These are phyloP conservation scores for Coffea canephora DNA, from an alignment of 257 asterid species.

Conservation along the genomic window DNA sequence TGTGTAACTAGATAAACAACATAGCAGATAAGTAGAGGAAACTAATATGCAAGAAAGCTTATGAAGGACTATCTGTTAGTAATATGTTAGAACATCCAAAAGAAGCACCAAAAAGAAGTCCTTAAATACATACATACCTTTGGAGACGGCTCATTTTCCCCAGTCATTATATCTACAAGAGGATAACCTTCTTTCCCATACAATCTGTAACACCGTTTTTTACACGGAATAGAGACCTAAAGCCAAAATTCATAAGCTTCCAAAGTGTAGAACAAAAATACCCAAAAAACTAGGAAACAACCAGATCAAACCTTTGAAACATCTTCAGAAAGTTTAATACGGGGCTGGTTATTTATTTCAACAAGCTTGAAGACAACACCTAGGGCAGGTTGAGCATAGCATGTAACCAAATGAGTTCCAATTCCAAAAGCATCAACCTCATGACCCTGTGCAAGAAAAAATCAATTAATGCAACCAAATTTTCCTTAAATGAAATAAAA, in stretches of 20 bases:
- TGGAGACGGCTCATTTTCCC: slow-evolving; percentile 88
- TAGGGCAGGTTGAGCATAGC: slow-evolving; percentile 96
- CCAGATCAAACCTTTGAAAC: slow-evolving; percentile 72
- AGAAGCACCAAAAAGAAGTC: background rate
- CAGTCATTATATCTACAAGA: slow-evolving; percentile 91
- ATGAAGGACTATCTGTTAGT: background rate
- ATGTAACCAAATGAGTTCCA: slow-evolving; percentile 96
- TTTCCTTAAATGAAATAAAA: background rate
- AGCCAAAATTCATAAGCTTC: slow-evolving; percentile 25
- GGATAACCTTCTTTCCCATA: slow-evolving; percentile 94
- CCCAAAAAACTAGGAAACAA: slow-evolving; percentile 11
- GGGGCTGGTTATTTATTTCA: slow-evolving; percentile 92
- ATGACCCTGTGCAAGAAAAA: slow-evolving; percentile 66
- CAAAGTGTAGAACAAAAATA: slow-evolving; percentile 2
- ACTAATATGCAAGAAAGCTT: background rate
- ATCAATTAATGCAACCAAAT: background rate
- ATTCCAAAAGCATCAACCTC: slow-evolving; percentile 93
- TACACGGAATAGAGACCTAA: slow-evolving; percentile 98
- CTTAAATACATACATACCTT: slow-evolving; percentile 47
- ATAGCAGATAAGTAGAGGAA: background rate
- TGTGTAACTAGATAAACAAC: background rate
- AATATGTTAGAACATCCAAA: background rate
- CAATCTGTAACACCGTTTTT: slow-evolving; percentile 83
- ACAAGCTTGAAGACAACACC: slow-evolving; percentile 96
- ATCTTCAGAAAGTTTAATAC: slow-evolving; percentile 96